phyloP scores from a whole-genome alignment of 1,139 yeast species.

The Debaryomycetaceae sp. region DNA sequence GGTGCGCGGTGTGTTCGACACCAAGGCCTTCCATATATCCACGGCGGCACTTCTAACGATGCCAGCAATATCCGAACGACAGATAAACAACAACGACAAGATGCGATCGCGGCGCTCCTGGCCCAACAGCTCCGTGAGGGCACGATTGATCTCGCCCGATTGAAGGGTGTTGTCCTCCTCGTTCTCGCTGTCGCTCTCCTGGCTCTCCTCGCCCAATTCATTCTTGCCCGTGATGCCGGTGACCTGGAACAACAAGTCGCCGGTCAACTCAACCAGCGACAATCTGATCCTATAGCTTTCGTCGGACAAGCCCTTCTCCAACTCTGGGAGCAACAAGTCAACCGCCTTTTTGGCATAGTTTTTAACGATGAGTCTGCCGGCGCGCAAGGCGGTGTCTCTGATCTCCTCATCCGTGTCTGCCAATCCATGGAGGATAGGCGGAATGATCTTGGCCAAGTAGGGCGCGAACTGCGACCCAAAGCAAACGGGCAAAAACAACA shows the following conservation, averaged over 20 bases:
- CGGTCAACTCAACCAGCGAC: conserved; percentile 94
- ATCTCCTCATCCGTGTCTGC: conserved; percentile 88
- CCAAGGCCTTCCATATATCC: conserved; percentile 96
- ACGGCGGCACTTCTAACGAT: conserved; percentile 88
- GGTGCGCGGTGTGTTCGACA: conserved; percentile 94
- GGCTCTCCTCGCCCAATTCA: conserved; percentile 33
- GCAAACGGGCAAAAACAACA: conserved; percentile 88
- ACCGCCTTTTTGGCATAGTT: conserved; percentile 93
- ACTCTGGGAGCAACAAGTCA: conserved; percentile 87
- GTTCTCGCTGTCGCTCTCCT: conserved; percentile 5
- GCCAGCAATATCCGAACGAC: conserved; percentile 89
- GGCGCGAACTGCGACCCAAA: conserved; percentile 93
- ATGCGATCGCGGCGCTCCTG: conserved; percentile 84
- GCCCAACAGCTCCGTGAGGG: conserved; percentile 75
- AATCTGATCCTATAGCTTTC: conserved; percentile 82
- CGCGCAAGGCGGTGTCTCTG: conserved; percentile 84
- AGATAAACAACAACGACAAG: conserved; percentile 77
- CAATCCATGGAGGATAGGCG: conserved; percentile 84
- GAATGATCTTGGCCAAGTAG: conserved; percentile 77
- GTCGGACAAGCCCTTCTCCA: conserved; percentile 86
- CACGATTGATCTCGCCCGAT: conserved; percentile 57
- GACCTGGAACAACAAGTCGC: conserved; percentile 90
- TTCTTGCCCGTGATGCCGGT: conserved; percentile 79
- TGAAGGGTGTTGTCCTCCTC: conserved; percentile 54
- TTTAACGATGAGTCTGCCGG: conserved; percentile 88